Conservation (phyloP, 2,329 filamentous ascomycete genomes). For the Monosporascus sp. region DNA sequence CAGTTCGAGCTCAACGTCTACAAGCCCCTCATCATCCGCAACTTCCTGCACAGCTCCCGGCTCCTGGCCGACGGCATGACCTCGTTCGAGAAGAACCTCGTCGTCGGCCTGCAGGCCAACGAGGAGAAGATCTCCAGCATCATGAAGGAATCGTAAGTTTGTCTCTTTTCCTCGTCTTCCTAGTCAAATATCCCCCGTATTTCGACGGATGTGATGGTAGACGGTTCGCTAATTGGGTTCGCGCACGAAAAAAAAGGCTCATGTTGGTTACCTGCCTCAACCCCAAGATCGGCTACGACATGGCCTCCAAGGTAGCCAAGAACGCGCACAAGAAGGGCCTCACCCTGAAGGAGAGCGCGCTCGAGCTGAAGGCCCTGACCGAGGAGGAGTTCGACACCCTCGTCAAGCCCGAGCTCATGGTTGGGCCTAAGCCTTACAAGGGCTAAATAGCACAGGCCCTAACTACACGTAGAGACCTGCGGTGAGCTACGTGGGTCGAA, state of each 20-base stretch:
- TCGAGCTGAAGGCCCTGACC: slow-evolving; percentile 86
- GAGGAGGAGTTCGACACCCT: slow-evolving; percentile 85
- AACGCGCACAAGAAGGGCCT: slow-evolving; percentile 98
- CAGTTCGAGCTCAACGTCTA: slow-evolving; percentile 99
- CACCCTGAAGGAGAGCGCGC: slow-evolving; percentile 86
- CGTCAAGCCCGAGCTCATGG: slow-evolving; percentile 92
- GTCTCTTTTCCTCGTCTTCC: slow-evolving; percentile 2
- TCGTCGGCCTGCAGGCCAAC: slow-evolving; percentile 83
- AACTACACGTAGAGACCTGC: not conserved
- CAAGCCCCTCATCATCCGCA: slow-evolving; percentile 94
- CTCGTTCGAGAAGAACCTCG: slow-evolving; percentile 91
- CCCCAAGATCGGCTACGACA: slow-evolving; percentile 95
- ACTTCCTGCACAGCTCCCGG: slow-evolving; percentile 86
- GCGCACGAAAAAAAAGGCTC: slow-evolving; percentile 50
- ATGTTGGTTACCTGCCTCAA: slow-evolving; percentile 99
- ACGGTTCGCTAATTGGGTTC: slow-evolving; percentile 20
- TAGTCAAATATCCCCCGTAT: too few relatives aligned
- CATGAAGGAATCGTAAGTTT: slow-evolving; percentile 83
- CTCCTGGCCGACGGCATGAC: slow-evolving; percentile 89
- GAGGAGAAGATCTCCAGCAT: slow-evolving; percentile 86
- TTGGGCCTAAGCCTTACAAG: slow-evolving; percentile 68
- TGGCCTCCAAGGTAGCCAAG: slow-evolving; percentile 96
- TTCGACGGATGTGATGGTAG: not conserved
- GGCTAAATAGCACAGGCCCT: slow-evolving; percentile 24
- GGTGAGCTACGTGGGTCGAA: too few relatives aligned